Percentiles rank a stretch among this genome's conserved stretches.
phyloP scores from a whole-genome alignment of 257 asterid species.

The Ilex aquifolium region DNA sequence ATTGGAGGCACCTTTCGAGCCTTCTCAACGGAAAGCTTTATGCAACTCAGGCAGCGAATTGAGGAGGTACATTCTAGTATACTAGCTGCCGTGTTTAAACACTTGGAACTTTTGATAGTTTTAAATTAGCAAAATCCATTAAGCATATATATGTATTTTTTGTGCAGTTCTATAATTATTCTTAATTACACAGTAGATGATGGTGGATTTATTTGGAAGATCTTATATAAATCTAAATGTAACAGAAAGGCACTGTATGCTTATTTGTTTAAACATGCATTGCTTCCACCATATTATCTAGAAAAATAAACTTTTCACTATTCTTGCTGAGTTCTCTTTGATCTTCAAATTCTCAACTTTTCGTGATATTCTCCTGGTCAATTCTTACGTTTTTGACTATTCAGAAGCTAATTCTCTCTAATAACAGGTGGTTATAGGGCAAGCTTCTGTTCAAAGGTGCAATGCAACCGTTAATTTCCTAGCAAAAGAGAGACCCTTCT shows the following conservation, averaged over 20 bases:
- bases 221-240: no score
- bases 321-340: neutral
- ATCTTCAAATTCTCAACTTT: neutral
- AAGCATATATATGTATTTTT: no score
- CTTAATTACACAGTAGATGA: neutral
- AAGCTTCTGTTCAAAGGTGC: conserved; percentile 91
- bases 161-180: neutral
- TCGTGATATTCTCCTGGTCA: neutral
- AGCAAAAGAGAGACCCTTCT: conserved; percentile 34
- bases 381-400: neutral
- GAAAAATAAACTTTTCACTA: no score
- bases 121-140: no score
- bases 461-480: conserved; percentile 62
- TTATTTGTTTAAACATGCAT: neutral
- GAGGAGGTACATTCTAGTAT: conserved; percentile 42
- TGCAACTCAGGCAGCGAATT: conserved; percentile 63
- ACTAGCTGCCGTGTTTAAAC: neutral
- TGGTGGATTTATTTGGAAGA: no score
- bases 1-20: conserved; percentile 94
- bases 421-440: conserved; percentile 63
- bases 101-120: neutral
- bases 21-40: conserved; percentile 61
- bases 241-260: no score
- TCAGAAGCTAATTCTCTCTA: conserved; percentile 7
- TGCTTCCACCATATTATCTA: no score